A percentile compares a stretch with the other conserved stretches of the same genome.
Evolutionary conservation across 208 protist species (phyloP).

Genomic region (Vickermania ingenoplastis): DNA sequence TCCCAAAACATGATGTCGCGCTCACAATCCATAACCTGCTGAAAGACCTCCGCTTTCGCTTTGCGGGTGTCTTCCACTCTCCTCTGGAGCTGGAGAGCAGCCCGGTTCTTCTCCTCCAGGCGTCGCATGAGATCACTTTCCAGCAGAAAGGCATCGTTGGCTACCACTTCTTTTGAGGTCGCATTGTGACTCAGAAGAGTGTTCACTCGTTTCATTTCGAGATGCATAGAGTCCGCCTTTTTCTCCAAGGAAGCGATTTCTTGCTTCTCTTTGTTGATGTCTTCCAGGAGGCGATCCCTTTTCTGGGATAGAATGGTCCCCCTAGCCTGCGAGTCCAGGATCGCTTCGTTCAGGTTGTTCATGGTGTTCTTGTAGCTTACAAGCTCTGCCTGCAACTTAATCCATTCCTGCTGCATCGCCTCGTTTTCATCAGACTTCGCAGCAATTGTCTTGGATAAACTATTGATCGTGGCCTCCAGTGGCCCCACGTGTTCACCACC

Average conservation of each 20-base stretch:
- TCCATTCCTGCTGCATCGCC: constrained; percentile 93
- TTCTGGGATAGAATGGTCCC: constrained; percentile 88
- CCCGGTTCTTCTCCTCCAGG: constrained; percentile 86
- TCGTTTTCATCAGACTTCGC: constrained; percentile 86
- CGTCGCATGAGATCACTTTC: constrained; percentile 87
- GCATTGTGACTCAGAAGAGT: constrained; percentile 80
- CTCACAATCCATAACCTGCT: constrained; percentile 89
- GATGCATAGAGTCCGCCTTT: constrained; percentile 84
- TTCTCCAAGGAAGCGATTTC: constrained; percentile 67
- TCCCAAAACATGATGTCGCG: constrained; percentile 94
- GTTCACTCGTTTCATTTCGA: constrained; percentile 92
- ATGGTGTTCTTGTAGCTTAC: constrained; percentile 88
- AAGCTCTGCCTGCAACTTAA: constrained; percentile 91
- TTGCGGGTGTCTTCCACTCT: constrained; percentile 76
- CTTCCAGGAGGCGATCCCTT: constrained; percentile 69
- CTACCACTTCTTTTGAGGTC: constrained; percentile 51
- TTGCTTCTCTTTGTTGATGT: constrained; percentile 65
- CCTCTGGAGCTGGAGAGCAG: constrained; percentile 80
- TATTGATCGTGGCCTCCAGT: constrained; percentile 93
- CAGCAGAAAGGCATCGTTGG: constrained; percentile 87
- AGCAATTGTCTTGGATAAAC: constrained; percentile 88
- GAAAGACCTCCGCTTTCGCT: constrained; percentile 67
- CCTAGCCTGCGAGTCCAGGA: constrained; percentile 81
- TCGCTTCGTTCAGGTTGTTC: constrained; percentile 77
- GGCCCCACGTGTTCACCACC: constrained; percentile 89